Conservation (phyloP, 805 yeast species). For the Saccharomyces paradoxus region DNA sequence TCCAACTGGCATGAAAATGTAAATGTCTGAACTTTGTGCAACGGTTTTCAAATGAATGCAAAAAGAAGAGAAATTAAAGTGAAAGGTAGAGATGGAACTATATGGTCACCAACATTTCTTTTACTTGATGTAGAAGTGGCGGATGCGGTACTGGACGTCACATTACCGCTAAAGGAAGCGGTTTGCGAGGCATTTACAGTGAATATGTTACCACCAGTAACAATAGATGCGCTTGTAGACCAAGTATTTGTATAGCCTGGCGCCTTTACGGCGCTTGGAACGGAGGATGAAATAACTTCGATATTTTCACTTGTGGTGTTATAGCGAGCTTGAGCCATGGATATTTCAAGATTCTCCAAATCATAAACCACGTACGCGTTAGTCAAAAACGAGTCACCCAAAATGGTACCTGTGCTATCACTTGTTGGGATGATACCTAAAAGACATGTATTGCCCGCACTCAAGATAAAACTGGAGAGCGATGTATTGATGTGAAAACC, state of each 20-base stretch:
- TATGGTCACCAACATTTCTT: conserved; percentile 2
- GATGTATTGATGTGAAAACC: conserved; percentile 51
- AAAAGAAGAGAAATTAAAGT: conserved; percentile 2
- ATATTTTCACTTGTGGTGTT: conserved; percentile 13
- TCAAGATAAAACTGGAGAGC: conserved; percentile 28
- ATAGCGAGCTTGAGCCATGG: conserved; percentile 43
- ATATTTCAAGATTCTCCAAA: conserved; percentile 46
- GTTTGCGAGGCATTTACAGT: conserved; percentile 7
- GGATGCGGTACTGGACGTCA: neutral
- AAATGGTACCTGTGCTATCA: conserved; percentile 25
- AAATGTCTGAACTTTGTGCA: neutral
- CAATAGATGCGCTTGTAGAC: conserved; percentile 20
- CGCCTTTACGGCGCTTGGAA: conserved; percentile 46
- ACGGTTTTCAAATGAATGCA: neutral
- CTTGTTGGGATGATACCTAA: conserved; percentile 33
- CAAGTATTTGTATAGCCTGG: conserved; percentile 41
- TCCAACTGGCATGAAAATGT: neutral
- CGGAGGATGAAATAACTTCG: conserved; percentile 16
- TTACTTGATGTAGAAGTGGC: neutral
- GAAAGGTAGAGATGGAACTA: conserved; percentile 3
- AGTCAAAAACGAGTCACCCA: conserved; percentile 52
- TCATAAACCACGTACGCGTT: conserved; percentile 60
- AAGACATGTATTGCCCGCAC: conserved; percentile 31
- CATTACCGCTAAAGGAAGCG: neutral
- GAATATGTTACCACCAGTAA: conserved; percentile 26